Evolutionary conservation across 768 basidiomycete genomes (phyloP).

Genomic region (Tulasnella sp.): DNA sequence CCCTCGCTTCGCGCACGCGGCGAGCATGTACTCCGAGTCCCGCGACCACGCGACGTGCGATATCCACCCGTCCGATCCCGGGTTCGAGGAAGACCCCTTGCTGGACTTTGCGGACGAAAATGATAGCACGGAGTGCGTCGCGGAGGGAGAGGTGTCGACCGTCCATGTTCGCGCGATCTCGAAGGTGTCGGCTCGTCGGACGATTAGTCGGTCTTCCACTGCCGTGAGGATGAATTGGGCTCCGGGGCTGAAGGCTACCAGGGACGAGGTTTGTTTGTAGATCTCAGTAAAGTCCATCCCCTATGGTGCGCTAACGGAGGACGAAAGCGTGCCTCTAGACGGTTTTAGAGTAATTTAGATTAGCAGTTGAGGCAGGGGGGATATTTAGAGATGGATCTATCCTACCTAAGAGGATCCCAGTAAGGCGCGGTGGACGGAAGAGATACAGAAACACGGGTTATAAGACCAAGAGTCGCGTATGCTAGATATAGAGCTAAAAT

Average conservation of each 20-base stretch:
- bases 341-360: too few relatives aligned
- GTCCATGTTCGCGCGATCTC: slow-evolving; percentile 75
- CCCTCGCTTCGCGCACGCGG: slow-evolving; percentile 60
- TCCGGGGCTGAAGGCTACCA: slow-evolving; percentile 76
- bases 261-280: slow-evolving; percentile 57
- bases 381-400: too few relatives aligned
- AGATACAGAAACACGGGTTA: too few relatives aligned
- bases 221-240: slow-evolving; percentile 78
- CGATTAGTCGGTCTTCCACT: slow-evolving; percentile 63
- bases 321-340: too few relatives aligned
- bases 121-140: slow-evolving; percentile 32
- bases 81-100: slow-evolving; percentile 18
- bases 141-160: slow-evolving; percentile 43
- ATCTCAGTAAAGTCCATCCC: slow-evolving; percentile 72
- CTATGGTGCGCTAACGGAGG: too few relatives aligned
- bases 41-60: slow-evolving; percentile 77
- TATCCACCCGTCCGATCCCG: slow-evolving; percentile 36
- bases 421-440: too few relatives aligned
- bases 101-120: slow-evolving; percentile 21
- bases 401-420: too few relatives aligned
- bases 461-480: too few relatives aligned
- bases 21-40: slow-evolving; percentile 79
- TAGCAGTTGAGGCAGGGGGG: too few relatives aligned
- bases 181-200: slow-evolving; percentile 75
- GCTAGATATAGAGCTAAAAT: too few relatives aligned